Conservation (phyloP, 2,329 filamentous ascomycete species). For the Neoarthrinium moseri region DNA sequence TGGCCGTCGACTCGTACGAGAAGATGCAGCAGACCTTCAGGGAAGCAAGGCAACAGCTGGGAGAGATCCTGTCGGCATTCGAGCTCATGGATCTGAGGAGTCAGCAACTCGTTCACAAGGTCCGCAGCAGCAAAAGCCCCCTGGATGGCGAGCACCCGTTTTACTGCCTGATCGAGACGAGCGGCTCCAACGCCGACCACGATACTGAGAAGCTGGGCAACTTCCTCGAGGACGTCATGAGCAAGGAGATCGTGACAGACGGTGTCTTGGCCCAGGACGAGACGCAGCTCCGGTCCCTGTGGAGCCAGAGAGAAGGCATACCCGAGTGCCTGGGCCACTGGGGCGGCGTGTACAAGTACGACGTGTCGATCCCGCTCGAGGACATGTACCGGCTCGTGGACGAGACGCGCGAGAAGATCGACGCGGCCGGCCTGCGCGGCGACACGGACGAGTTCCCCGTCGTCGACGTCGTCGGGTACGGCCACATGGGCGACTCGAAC, state of each 20-base stretch:
- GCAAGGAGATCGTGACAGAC: slow-evolving; percentile 79
- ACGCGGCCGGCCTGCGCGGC: slow-evolving; percentile 72
- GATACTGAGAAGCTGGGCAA: slow-evolving; percentile 86
- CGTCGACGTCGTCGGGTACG: slow-evolving; percentile 89
- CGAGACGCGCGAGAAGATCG: slow-evolving; percentile 73
- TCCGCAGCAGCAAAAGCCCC: slow-evolving; percentile 75
- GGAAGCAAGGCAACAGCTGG: slow-evolving; percentile 85
- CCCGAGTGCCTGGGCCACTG: slow-evolving; percentile 85
- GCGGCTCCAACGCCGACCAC: slow-evolving; percentile 90
- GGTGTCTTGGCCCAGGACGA: slow-evolving; percentile 92
- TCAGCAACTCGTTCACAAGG: slow-evolving; percentile 72
- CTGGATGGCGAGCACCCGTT: slow-evolving; percentile 85
- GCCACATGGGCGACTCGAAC: slow-evolving; percentile 97
- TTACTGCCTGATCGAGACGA: slow-evolving; percentile 96
- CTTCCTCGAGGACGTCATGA: slow-evolving; percentile 92
- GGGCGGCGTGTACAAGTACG: slow-evolving; percentile 98
- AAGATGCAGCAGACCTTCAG: slow-evolving; percentile 83
- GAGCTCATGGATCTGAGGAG: slow-evolving; percentile 91
- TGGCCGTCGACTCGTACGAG: slow-evolving; percentile 87
- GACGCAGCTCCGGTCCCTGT: slow-evolving; percentile 81
- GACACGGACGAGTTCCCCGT: slow-evolving; percentile 76
- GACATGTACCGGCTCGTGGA: slow-evolving; percentile 89
- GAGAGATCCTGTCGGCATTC: slow-evolving; percentile 95
- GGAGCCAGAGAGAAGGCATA: slow-evolving; percentile 92
- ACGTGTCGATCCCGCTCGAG: slow-evolving; percentile 86